phyloP scores from a whole-genome alignment of 1,284 basidiomycete species.

The Moniliella sp. region DNA sequence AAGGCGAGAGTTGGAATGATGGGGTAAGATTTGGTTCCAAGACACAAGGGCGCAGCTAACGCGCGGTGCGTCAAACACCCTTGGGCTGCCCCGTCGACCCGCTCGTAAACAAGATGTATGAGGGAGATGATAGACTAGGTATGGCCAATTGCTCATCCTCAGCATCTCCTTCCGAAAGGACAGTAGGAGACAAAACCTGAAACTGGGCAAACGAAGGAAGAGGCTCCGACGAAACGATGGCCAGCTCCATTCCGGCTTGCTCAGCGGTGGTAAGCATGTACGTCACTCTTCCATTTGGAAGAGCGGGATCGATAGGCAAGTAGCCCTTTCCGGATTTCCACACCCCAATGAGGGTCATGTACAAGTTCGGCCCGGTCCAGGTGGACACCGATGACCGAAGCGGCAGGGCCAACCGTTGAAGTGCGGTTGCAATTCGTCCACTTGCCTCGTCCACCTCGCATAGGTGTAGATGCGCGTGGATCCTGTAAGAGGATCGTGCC shows the following conservation, averaged over 20 bases:
- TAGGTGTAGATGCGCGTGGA: too few species aligned
- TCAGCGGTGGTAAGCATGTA: too few species aligned
- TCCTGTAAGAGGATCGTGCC: too few species aligned
- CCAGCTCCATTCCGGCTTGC: too few species aligned
- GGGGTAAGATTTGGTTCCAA: constrained; percentile 21
- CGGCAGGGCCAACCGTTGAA: constrained; percentile 3
- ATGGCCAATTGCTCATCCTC: constrained; percentile 10
- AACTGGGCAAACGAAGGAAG: too few species aligned
- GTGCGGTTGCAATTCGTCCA: constrained; percentile 7
- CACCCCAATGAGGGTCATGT: constrained; percentile 15
- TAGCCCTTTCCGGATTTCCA: constrained; percentile 27
- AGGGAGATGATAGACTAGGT: too few species aligned
- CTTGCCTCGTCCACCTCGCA: constrained; percentile 13
- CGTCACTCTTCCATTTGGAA: constrained; percentile 16
- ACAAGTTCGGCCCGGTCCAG: constrained; percentile 15
- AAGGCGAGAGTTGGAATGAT: constrained; percentile 8
- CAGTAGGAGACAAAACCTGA: too few species aligned
- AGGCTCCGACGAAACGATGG: too few species aligned
- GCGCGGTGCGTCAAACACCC: constrained; percentile 23
- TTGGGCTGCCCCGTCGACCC: constrained; percentile 28
- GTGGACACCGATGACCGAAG: constrained; percentile 13
- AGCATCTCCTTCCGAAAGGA: too few species aligned
- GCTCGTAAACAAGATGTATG: constrained; percentile 27
- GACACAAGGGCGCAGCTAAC: constrained; percentile 21
- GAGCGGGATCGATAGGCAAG: constrained; percentile 22